Evolutionary conservation across 371 early-diverging fungal genomes (phyloP).

Genomic region (Dichotomocladium elegans): DNA sequence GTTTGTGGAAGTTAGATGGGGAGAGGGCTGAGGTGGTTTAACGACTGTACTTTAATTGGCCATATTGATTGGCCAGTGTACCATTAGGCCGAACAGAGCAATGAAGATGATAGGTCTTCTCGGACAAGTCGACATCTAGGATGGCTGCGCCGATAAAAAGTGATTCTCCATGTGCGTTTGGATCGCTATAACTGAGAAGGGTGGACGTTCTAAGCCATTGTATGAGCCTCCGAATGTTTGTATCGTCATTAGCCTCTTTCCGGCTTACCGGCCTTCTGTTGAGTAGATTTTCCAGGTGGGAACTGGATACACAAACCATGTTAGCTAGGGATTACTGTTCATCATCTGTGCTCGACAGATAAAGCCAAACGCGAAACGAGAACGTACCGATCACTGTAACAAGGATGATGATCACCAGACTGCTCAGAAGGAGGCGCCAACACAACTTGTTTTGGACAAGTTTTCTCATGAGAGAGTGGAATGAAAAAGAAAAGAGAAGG

Average conservation of each 20-base stretch:
- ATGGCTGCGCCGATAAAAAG: conserved; percentile 22
- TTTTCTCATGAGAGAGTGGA: background rate
- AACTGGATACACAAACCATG: too few relatives aligned
- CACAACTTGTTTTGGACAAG: background rate
- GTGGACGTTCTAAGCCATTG: conserved; percentile 11
- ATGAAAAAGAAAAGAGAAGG: background rate
- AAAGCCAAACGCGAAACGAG: background rate
- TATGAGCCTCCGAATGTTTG: too few relatives aligned
- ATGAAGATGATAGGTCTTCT: conserved; percentile 25
- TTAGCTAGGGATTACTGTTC: background rate
- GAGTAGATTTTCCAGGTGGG: conserved; percentile 35
- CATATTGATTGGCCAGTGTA: conserved; percentile 20
- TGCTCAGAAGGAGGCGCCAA: background rate
- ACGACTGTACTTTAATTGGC: conserved; percentile 21
- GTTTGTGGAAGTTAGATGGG: too few relatives aligned
- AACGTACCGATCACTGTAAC: conserved; percentile 7
- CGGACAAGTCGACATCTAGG: conserved; percentile 25
- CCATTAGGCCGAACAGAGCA: conserved; percentile 28
- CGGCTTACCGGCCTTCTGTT: conserved; percentile 29
- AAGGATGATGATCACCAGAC: background rate
- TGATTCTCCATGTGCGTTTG: conserved; percentile 26
- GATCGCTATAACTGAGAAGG: conserved; percentile 19
- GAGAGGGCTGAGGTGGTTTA: too few relatives aligned
- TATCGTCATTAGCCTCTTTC: too few relatives aligned
- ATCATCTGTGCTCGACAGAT: background rate